Base-by-base conservation (phyloP, 2,329 filamentous ascomycete genomes). In the Aspergillus candidus region DNA sequence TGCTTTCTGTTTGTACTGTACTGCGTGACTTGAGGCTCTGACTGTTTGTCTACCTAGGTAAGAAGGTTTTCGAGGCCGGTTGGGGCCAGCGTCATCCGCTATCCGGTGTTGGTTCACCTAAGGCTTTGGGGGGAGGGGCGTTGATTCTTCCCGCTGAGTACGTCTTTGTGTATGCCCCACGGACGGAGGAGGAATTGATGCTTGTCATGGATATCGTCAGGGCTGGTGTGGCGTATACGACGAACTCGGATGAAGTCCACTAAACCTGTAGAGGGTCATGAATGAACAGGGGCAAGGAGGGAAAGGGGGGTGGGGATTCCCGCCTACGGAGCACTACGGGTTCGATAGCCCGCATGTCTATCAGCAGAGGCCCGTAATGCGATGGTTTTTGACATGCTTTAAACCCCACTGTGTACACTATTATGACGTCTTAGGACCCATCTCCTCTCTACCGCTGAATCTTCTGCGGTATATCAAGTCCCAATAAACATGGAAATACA, bases 81-180 rank as follows among this genome's bases (percentile, higher is more conserved):
- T 94, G 88, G 88, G 88, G 84, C 2, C 82, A 94, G 67, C 61
- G 77, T 22, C 78, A 81, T 64, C 75, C 74, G 3, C 57, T 70
- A 15, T 60, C 62, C 3, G 64, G 66, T n/a, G 58, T 84, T 3
- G 78, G 79, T 54, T 80, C 79, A n/a, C 77, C 81, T 11, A 80
- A 77, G 68, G 88, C 89, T 60, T 33, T 61, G 6, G 35, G 56
- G 11, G 54, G 56, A 2, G 48, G 40, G 2, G 17, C 39, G 8
- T 40, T 51, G 1, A 40, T 47, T 34, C 17, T 62, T 2, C 60
- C 60, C 1, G 40, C 39, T 0, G 61, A 63, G 35, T 64, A 55
- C 51, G 41, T 66, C 6, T 37, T 67, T 11, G 52, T 67, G 13
- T 66, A 67, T 56, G 63, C 63, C 7, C 64, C 63, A 0, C 53